Percentiles rank a stretch among this genome's conserved stretches.
phyloP scores from a whole-genome alignment of 768 basidiomycete species.

The Leccinellum rugosiceps region DNA sequence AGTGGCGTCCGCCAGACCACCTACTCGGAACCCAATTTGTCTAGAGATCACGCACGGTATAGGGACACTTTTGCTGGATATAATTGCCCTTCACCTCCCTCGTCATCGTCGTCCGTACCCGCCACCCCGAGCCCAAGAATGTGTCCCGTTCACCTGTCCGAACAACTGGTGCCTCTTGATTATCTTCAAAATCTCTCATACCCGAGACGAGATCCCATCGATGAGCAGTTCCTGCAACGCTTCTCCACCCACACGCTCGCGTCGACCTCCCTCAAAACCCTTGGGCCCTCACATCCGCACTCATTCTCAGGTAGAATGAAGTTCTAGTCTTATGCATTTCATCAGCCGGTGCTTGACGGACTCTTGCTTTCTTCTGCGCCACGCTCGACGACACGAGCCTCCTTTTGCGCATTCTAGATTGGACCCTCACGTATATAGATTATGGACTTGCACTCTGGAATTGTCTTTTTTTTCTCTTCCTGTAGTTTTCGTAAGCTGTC shows the following conservation, averaged over 20 bases:
- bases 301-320: constrained; percentile 29
- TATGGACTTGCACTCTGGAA: constrained; percentile 28
- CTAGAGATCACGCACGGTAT: constrained; percentile 19
- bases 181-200: constrained; percentile 55
- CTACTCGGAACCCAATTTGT: constrained; percentile 32
- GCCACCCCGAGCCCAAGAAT: constrained; percentile 35
- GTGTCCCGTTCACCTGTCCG: constrained; percentile 18
- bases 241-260: constrained; percentile 39
- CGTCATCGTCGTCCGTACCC: constrained; percentile 39
- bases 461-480: constrained; percentile 10
- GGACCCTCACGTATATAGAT: constrained; percentile 27
- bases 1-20: constrained; percentile 27
- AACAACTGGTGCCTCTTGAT: constrained; percentile 58
- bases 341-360: not conserved
- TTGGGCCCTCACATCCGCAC: constrained; percentile 14
- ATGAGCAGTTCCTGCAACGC: constrained; percentile 60
- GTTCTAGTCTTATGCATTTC: constrained; percentile 4
- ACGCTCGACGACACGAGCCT: constrained; percentile 8
- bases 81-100: constrained; percentile 31
- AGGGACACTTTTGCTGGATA: constrained; percentile 22
- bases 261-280: constrained; percentile 18
- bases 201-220: constrained; percentile 57
- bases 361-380: not conserved
- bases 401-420: constrained; percentile 20
- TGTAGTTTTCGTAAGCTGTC: constrained; percentile 22